Evolutionary conservation across 495 filamentous ascomycete genomes (phyloP), one percentile per base, ranked within the genome.

Genomic region (Tuber magnatum): DNA sequence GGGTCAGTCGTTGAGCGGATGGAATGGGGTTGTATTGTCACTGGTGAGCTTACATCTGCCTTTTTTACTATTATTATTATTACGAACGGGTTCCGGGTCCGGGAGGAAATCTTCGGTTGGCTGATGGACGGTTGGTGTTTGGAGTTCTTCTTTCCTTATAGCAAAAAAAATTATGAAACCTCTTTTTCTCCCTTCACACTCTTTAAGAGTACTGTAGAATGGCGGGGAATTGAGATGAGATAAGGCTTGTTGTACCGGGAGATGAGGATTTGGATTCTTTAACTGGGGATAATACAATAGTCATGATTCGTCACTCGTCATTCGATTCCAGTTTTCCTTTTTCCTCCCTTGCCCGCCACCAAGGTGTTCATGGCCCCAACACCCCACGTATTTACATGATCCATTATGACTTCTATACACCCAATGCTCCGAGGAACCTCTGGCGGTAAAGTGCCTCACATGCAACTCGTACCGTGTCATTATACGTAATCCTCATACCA

Each of bases 1-100:
- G 28, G 56, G 56, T 28, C 28, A 12, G 56, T 35, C 56, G 35
- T 65, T 32, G 75, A 73, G 78, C 72, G 79, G 80, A 78, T 79
- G 80, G 81, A 81, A 81, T 81, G 80, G 79, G 79, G 41, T 70
- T 69, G 39, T 69, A 75, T 46, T 44, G 51, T n/a, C 38, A 46
- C 73, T 72, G 75, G 80, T 81, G 65, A 44, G 80, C 73, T 38
- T 70, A 35, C 28, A 18, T 65, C 35, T 35, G 10, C 56, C 4
- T 65, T 35, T 65, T 35, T 65, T 65, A 4, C 18, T 65, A 35
- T 65, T 65, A 4, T 61, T 14, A 2, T 32, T 18, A 35, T 35
- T 65, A 65, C 18, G 56, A 35, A 35, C 56, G 14, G 14, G 28
- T 65, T 35, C 35, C 56, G 12, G n/a, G 56, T 65, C 28, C 56